These are phyloP conservation scores for Acacia confusa DNA, from an alignment of 306 rosid genomes.

Conservation along the genomic window DNA sequence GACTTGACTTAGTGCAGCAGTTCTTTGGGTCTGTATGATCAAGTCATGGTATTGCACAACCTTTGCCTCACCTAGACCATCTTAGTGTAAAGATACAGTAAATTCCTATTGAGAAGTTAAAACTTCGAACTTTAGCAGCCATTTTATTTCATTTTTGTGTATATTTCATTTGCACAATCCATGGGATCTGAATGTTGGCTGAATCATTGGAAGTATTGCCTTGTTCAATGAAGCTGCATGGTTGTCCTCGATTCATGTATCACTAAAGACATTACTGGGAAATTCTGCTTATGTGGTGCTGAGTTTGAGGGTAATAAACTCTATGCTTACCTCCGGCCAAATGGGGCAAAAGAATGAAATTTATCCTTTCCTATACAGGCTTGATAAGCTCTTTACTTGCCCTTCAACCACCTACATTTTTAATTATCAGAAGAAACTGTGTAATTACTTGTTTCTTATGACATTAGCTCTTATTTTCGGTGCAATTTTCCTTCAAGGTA, in stretches of 20 bases:
- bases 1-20: neutral
- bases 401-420: slow-evolving; percentile 15
- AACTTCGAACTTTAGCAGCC: neutral
- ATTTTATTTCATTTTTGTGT: neutral
- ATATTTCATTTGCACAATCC: neutral
- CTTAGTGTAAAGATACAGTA: neutral
- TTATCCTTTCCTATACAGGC: slow-evolving; percentile 59
- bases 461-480: neutral
- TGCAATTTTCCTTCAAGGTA: neutral
- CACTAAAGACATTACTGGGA: slow-evolving; percentile 59
- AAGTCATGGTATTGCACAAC: neutral
- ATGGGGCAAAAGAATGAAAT: slow-evolving; percentile 43
- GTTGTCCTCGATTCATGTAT: slow-evolving; percentile 50
- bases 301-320: slow-evolving; percentile 47
- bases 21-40: neutral
- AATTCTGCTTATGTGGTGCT: slow-evolving; percentile 50
- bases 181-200: neutral
- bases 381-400: slow-evolving; percentile 57
- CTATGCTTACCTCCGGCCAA: slow-evolving; percentile 27
- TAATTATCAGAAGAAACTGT: neutral
- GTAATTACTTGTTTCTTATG: neutral
- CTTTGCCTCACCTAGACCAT: neutral
- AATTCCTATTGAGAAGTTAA: neutral
- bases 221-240: slow-evolving; percentile 2
- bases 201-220: neutral